Base-by-base conservation (phyloP, 768 basidiomycete species). In the Pleurotus tuoliensis region DNA sequence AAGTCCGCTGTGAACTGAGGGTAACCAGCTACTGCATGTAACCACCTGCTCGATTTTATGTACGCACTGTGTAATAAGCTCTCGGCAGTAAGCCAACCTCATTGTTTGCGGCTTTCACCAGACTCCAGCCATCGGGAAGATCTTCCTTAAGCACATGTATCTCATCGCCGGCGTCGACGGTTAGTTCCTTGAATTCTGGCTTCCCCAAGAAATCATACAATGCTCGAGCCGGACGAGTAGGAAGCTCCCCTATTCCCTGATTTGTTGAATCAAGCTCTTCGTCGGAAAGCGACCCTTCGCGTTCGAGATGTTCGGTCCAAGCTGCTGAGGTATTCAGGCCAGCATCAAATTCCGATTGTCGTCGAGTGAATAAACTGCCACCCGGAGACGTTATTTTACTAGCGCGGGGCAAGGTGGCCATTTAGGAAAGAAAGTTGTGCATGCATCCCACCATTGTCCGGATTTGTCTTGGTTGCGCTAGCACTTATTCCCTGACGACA, bases 51-150 rank as follows among this genome's bases (percentile, higher is more conserved):
- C 27, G 47, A 39, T 56, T 55, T 50, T 16, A 46, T 24, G 11
- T 50, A 75, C 80, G 55, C 66, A 88, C 89, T 57, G 85, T 86
- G 68, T 90, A 92, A 69, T 92, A 90, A 9, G 81, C 72, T 41
- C 76, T 75, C 16, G 90, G 90, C 47, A 92, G 60, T 57, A 92
- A 69, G 1, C 90, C 90, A 55, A 88, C 69, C 64, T 86, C 83
- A 27, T 82, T 82, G n/a, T 67, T 72, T 9, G 62, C 69, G 57
- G 73, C 78, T 70, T 75, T 82, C 12, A 87, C 86, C 37, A 92
- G 73, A 70, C 90, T 91, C 90, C 90, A 92, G 4, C 90, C 90
- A 60, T 91, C 88, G 5, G 83, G 84, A 1, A 84, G 75, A 53
- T 89, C 79, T 58, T 89, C 87, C 59, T 82, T 86, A 49, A 94